These are phyloP conservation scores for Quercus engelmannii DNA, from an alignment of 306 rosid species.

Conservation along the genomic window DNA sequence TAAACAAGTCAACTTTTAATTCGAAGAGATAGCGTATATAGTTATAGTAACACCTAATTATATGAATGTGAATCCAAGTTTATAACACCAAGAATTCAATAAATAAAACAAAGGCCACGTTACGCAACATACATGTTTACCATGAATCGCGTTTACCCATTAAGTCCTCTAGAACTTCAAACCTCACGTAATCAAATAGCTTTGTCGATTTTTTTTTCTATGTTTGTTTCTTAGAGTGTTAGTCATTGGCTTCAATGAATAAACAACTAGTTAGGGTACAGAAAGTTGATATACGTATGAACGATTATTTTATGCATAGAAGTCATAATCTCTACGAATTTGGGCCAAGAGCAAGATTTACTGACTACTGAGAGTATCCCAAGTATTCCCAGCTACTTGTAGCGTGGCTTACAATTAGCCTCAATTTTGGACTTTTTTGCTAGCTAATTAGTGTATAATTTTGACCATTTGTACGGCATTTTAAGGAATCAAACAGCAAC, in stretches of 20 bases:
- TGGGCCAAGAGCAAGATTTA: background rate
- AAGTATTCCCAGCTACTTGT: background rate
- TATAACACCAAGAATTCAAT: background rate
- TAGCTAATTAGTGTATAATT: background rate
- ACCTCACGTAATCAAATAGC: too few relatives aligned
- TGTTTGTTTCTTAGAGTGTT: too few relatives aligned
- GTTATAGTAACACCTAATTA: background rate
- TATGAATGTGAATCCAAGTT: background rate
- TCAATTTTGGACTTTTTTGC: background rate
- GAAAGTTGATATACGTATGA: too few relatives aligned
- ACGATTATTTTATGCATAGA: background rate
- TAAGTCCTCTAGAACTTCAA: too few relatives aligned
- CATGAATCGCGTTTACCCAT: too few relatives aligned
- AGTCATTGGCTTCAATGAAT: too few relatives aligned
- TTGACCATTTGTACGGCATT: conserved; percentile 38
- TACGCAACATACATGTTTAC: too few relatives aligned
- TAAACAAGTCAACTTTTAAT: too few relatives aligned
- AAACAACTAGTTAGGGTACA: too few relatives aligned
- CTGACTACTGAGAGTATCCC: background rate
- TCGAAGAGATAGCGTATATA: background rate
- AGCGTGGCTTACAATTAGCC: background rate
- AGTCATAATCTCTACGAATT: background rate
- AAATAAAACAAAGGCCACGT: too few relatives aligned
- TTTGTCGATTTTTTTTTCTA: too few relatives aligned
- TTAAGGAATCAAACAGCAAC: conserved; percentile 24